Evolutionary conservation across 495 filamentous ascomycete species (phyloP).

Genomic region (Filosporella fistucella): DNA sequence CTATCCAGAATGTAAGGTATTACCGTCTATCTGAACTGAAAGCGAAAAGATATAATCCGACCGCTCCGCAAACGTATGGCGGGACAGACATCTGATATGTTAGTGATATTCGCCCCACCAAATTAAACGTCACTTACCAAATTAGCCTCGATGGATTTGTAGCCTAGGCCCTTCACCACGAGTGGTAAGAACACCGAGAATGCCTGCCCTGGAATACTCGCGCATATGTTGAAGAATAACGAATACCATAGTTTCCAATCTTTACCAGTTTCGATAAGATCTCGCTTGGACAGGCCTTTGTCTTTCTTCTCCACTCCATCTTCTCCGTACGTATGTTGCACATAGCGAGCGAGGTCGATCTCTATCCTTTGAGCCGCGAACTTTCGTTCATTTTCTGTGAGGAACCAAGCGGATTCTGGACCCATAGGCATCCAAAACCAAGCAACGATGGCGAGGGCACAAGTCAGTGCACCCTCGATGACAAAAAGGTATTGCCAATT

Average conservation of each 20-base stretch:
- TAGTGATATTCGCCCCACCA: no score
- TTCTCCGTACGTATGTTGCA: constrained; percentile 17
- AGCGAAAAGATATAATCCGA: no score
- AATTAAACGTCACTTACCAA: no score
- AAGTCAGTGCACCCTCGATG: constrained; percentile 46
- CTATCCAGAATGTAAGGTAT: no score
- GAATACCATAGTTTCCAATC: constrained; percentile 50
- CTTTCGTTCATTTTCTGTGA: constrained; percentile 35
- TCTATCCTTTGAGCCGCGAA: constrained; percentile 37
- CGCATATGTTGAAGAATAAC: constrained; percentile 48
- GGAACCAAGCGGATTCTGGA: constrained; percentile 50
- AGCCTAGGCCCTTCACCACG: constrained; percentile 38
- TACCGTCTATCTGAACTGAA: no score
- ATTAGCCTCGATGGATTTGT: no score
- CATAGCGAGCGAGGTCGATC: constrained; percentile 23
- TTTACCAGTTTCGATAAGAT: constrained; percentile 41
- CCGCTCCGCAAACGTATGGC: no score
- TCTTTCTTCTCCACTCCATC: constrained; percentile 21
- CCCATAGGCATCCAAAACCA: constrained; percentile 47
- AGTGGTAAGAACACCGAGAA: constrained; percentile 55
- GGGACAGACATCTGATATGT: no score
- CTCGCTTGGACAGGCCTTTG: constrained; percentile 32
- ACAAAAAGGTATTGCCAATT: constrained; percentile 56
- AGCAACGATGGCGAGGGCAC: constrained; percentile 38
- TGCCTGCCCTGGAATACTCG: constrained; percentile 45